phyloP scores from a whole-genome alignment of 225 moss, liverwort and hornwort genomes.

The Bryoerythrophyllum caledonicum region DNA sequence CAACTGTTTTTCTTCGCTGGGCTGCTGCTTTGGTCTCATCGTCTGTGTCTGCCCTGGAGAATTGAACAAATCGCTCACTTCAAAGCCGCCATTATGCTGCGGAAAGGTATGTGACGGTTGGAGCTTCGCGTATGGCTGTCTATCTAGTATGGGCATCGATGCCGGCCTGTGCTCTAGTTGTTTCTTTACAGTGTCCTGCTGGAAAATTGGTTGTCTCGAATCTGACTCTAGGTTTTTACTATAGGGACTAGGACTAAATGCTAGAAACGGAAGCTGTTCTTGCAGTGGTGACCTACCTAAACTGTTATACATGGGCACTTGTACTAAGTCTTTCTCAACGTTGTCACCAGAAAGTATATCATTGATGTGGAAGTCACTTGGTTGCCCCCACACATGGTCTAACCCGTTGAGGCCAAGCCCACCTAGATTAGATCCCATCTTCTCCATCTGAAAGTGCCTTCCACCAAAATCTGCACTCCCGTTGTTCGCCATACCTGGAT shows the following conservation, averaged over 20 bases:
- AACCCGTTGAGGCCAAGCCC: conserved; percentile 25
- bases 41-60: conserved; percentile 14
- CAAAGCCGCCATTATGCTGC: conserved; percentile 36
- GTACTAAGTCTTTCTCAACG: conserved; percentile 42
- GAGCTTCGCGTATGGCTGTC: conserved; percentile 33
- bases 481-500: conserved; percentile 28
- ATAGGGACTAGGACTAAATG: conserved; percentile 35
- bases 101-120: conserved; percentile 30
- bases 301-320: conserved; percentile 40
- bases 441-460: conserved; percentile 28
- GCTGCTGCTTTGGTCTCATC: conserved; percentile 38
- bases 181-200: conserved; percentile 38
- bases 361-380: conserved; percentile 39
- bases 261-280: conserved; percentile 34
- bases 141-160: conserved; percentile 37
- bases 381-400: conserved; percentile 46
- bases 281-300: conserved; percentile 39
- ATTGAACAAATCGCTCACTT: conserved; percentile 34
- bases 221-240: conserved; percentile 33
- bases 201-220: conserved; percentile 38
- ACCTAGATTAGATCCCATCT: conserved; percentile 33
- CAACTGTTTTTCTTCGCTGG: conserved; percentile 37
- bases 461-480: conserved; percentile 24
- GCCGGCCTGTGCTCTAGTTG: conserved; percentile 41
- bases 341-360: conserved; percentile 37